These are phyloP conservation scores for Lepidium didymum DNA, from an alignment of 345 rosid genomes.

Conservation along the genomic window DNA sequence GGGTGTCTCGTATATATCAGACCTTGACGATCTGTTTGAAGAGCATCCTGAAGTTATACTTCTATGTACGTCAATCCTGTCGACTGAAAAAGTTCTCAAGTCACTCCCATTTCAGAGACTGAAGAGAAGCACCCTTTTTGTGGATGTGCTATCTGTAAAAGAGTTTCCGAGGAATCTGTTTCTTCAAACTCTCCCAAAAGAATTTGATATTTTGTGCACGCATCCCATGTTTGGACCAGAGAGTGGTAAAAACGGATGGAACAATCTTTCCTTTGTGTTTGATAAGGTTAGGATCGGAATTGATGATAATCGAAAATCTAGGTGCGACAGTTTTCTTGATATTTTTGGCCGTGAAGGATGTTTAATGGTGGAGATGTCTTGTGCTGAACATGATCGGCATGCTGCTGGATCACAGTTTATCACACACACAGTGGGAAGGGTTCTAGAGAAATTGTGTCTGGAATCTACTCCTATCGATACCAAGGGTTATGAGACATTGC, in stretches of 20 bases:
- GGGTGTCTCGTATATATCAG: conserved; percentile 52
- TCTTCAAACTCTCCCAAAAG: conserved; percentile 43
- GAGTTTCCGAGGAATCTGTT: conserved; percentile 63
- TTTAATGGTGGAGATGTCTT: conserved; percentile 79
- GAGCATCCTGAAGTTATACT: conserved; percentile 80
- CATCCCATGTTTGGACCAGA: conserved; percentile 92
- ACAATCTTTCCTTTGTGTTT: conserved; percentile 53
- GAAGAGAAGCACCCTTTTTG: conserved; percentile 74
- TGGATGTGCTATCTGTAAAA: conserved; percentile 85
- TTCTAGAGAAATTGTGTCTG: conserved; percentile 56
- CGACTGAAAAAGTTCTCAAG: conserved; percentile 61
- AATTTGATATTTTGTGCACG: conserved; percentile 68
- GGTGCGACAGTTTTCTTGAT: conserved; percentile 56
- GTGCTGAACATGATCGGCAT: conserved; percentile 75
- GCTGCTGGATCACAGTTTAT: conserved; percentile 88
- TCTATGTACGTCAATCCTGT: conserved; percentile 69
- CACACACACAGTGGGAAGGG: conserved; percentile 72
- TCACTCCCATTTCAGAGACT: conserved; percentile 68
- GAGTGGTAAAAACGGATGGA: conserved; percentile 81
- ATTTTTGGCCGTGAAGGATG: conserved; percentile 69
- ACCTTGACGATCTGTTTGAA: conserved; percentile 66
- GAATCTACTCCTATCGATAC: conserved; percentile 61
- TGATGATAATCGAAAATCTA: conserved; percentile 37
- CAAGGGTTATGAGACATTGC: conserved; percentile 68
- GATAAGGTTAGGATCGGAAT: conserved; percentile 65